Evolutionary conservation across 1,284 basidiomycete genomes (phyloP).

Genomic region (Austroboletus niveus): DNA sequence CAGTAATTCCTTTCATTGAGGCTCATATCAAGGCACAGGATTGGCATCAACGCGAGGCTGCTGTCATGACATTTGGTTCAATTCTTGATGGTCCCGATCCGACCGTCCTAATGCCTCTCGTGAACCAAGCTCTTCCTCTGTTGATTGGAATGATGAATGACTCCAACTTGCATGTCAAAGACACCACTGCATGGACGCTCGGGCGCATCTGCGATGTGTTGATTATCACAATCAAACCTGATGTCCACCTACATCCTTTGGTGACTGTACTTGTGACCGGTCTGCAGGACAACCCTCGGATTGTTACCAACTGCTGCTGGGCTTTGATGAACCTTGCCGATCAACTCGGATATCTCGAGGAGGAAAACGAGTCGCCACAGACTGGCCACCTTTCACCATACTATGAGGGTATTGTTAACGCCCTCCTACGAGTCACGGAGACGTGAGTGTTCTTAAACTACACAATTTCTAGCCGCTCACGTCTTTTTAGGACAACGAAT

Average conservation of each 20-base stretch:
- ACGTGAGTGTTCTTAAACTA: conserved; percentile 49
- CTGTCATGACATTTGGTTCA: conserved; percentile 97
- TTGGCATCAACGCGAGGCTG: conserved; percentile 96
- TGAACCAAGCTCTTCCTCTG: conserved; percentile 91
- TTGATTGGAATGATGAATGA: conserved; percentile 97
- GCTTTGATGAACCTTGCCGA: conserved; percentile 94
- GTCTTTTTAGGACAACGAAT: conserved; percentile 64
- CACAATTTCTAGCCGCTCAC: conserved; percentile 8
- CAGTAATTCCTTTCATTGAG: conserved; percentile 98
- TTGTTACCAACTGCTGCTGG: conserved; percentile 95
- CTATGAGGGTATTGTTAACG: conserved; percentile 84
- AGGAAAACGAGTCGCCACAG: conserved; percentile 46
- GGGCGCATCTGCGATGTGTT: conserved; percentile 94
- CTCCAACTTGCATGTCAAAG: conserved; percentile 84
- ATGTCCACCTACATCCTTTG: conserved; percentile 84
- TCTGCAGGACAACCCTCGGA: conserved; percentile 80
- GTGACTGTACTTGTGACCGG: conserved; percentile 84
- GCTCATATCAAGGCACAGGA: conserved; percentile 89
- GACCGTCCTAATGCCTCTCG: conserved; percentile 82
- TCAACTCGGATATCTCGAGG: conserved; percentile 71
- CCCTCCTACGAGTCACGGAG: conserved; percentile 83
- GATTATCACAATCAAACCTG: conserved; percentile 84
- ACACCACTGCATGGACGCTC: conserved; percentile 97
- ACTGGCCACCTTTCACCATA: conserved; percentile 80
- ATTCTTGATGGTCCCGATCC: conserved; percentile 97